phyloP scores from a whole-genome alignment of 768 basidiomycete genomes.

The Podaxis sp. region DNA sequence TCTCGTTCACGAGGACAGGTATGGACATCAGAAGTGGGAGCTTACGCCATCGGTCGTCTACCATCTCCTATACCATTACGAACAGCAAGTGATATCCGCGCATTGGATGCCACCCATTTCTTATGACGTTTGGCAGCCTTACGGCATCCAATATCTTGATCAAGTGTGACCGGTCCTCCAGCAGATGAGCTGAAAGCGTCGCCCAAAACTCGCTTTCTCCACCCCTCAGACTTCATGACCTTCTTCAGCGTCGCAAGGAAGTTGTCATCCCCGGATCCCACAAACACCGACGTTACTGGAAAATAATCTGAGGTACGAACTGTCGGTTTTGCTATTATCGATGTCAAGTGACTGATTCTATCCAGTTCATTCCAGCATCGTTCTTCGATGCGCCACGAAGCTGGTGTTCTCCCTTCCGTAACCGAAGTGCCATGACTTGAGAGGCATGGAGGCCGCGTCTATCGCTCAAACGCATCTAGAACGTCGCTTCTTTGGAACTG shows the following conservation, averaged over 20 bases:
- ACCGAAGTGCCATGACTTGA: neutral
- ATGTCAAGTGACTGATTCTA: neutral
- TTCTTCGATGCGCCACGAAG: neutral
- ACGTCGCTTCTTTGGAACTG: no score
- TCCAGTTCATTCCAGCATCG: neutral
- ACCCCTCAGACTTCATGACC: neutral
- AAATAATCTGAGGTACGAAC: neutral
- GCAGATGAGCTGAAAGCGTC: neutral
- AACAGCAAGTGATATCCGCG: neutral
- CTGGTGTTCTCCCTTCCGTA: neutral
- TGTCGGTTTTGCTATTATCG: neutral
- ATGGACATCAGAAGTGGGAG: neutral
- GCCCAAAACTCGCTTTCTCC: neutral
- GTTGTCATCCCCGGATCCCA: neutral
- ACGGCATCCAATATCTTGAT: neutral
- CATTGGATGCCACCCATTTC: neutral
- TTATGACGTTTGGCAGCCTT: neutral
- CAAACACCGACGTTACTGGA: neutral
- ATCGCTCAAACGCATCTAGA: neutral
- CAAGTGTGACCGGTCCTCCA: neutral
- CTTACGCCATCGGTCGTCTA: neutral
- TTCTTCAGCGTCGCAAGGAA: neutral
- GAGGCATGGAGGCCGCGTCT: neutral
- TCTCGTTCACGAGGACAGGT: neutral
- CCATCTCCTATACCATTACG: neutral